Percentiles rank a stretch among this genome's conserved stretches.
Conservation (phyloP, 495 filamentous ascomycete species). For the Penicillium robsamsonii region DNA sequence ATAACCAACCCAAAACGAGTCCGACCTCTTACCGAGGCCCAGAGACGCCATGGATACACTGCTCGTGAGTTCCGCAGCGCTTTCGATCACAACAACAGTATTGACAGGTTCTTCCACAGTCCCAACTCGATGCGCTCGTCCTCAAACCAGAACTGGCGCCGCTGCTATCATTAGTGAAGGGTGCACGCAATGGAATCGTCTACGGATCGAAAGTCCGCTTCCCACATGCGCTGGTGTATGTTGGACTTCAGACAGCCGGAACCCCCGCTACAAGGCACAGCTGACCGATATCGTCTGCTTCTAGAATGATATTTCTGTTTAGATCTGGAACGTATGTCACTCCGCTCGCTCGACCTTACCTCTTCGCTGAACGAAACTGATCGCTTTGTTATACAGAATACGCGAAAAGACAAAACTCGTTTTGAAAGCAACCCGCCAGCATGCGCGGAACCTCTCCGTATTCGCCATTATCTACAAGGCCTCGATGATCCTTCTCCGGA, state of each 20-base stretch:
- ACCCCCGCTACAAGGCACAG: not conserved
- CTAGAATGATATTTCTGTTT: conserved; percentile 91
- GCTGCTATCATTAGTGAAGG: conserved; percentile 79
- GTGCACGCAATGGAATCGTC: conserved; percentile 90
- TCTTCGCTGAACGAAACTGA: conserved; percentile 12
- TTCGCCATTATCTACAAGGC: conserved; percentile 90
- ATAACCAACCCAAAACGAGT: conserved; percentile 19
- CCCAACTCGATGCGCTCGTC: conserved; percentile 62
- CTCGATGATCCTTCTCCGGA: conserved; percentile 67
- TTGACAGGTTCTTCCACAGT: conserved; percentile 17
- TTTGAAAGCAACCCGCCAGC: conserved; percentile 79
- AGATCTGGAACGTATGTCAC: conserved; percentile 74
- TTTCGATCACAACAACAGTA: conserved; percentile 14
- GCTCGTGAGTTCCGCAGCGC: conserved; percentile 26
- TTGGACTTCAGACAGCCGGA: conserved; percentile 9
- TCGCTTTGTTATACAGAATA: conserved; percentile 46
- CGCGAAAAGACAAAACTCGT: conserved; percentile 76
- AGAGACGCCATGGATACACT: conserved; percentile 41
- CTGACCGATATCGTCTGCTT: conserved; percentile 12
- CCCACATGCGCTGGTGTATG: conserved; percentile 91
- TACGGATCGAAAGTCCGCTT: conserved; percentile 98
- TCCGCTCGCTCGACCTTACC: conserved; percentile 10
- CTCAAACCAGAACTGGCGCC: conserved; percentile 82
- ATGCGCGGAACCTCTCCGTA: conserved; percentile 86
- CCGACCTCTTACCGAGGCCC: conserved; percentile 37